Evolutionary conservation across 2,329 filamentous ascomycete genomes (phyloP).

Genomic region (Samsoniella hepiali): DNA sequence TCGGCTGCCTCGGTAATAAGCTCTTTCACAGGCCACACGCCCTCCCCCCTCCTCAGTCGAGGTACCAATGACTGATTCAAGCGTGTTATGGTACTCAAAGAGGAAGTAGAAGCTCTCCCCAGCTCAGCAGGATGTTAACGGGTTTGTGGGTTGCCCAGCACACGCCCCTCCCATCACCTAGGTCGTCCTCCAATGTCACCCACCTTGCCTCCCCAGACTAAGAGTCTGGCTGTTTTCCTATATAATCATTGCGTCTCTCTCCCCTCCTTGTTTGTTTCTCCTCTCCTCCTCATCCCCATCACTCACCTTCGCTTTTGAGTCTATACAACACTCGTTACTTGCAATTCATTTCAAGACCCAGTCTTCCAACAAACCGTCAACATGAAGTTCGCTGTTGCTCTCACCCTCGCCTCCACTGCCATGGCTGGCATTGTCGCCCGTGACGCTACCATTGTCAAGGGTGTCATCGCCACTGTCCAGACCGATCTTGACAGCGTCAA

Average conservation of each 20-base stretch:
- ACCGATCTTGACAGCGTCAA: conserved; percentile 13
- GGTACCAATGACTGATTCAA: not conserved
- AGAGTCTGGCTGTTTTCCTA: conserved; percentile 1
- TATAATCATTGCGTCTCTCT: conserved; percentile 5
- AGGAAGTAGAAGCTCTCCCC: not conserved
- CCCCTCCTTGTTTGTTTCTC: not conserved
- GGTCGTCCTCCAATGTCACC: not conserved
- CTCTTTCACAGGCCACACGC: conserved; percentile 17
- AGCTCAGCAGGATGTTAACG: not conserved
- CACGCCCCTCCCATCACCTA: not conserved
- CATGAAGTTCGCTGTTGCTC: conserved; percentile 18
- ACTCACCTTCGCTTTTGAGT: conserved; percentile 16
- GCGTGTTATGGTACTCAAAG: not conserved
- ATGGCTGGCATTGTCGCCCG: conserved; percentile 14
- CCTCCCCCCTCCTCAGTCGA: not conserved
- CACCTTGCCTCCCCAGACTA: not conserved
- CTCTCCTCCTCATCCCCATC: conserved; percentile 13
- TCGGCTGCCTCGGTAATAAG: conserved; percentile 16
- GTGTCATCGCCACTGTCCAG: conserved; percentile 1
- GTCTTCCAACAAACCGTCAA: conserved; percentile 18
- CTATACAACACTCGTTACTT: conserved; percentile 19
- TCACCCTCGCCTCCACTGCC: conserved; percentile 13
- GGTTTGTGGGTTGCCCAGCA: not conserved
- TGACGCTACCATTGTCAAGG: conserved; percentile 1
- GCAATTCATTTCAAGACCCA: conserved; percentile 2